These are phyloP conservation scores for Trichoderma koningiopsis DNA, from an alignment of 2,329 filamentous ascomycete genomes.

Conservation along the genomic window DNA sequence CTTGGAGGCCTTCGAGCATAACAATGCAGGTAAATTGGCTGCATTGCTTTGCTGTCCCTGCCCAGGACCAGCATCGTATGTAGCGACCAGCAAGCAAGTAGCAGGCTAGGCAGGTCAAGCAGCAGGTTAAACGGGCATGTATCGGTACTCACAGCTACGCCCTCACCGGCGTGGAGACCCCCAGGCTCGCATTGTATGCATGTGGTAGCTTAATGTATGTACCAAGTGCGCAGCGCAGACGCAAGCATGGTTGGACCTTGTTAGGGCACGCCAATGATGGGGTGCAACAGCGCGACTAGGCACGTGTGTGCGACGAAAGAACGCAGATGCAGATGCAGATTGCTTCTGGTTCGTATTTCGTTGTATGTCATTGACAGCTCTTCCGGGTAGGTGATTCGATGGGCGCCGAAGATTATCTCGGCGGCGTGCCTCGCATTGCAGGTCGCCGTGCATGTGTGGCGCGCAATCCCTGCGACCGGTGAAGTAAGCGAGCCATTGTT, in stretches of 20 bases:
- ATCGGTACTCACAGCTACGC: background rate
- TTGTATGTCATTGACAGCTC: background rate
- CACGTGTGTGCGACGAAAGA: slow-evolving; percentile 24
- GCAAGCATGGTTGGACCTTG: slow-evolving; percentile 4
- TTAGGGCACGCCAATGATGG: background rate
- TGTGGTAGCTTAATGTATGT: background rate
- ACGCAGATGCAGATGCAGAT: slow-evolving; percentile 17
- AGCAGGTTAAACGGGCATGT: background rate
- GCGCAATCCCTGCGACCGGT: slow-evolving; percentile 22
- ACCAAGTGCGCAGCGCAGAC: background rate
- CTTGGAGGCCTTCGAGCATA: background rate
- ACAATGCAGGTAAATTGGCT: background rate
- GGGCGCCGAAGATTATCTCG: slow-evolving; percentile 5
- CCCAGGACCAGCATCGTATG: background rate
- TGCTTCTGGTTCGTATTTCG: slow-evolving; percentile 11
- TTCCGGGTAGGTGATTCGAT: slow-evolving; percentile 7
- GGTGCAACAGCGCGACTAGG: background rate
- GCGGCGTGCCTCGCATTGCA: slow-evolving; percentile 5
- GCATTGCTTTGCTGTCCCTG: slow-evolving; percentile 10
- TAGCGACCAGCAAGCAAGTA: background rate
- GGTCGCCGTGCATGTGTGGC: background rate
- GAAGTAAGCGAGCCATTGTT: slow-evolving; percentile 9
- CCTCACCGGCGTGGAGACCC: slow-evolving; percentile 17
- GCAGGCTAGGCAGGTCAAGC: too few species aligned
- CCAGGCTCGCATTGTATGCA: background rate